Percentiles rank a stretch among this genome's conserved stretches.
Evolutionary conservation across 2,329 filamentous ascomycete species (phyloP).

Genomic region (Didymella keratinophila): DNA sequence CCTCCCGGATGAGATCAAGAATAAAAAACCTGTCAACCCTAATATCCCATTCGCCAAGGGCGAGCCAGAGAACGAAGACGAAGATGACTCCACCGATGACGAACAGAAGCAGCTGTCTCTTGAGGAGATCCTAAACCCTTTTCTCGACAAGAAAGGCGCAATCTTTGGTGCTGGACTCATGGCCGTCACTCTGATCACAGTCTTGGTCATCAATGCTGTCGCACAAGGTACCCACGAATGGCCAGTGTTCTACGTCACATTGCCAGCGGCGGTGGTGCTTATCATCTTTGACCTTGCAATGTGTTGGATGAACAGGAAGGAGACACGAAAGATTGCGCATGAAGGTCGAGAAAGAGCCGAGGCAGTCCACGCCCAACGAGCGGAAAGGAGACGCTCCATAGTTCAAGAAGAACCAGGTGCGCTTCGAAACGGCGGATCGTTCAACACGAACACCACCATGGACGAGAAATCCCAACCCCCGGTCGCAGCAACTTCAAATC

Average conservation of each 20-base stretch:
- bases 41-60: constrained; percentile 73
- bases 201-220: constrained; percentile 71
- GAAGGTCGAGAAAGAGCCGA: constrained; percentile 62
- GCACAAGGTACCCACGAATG: constrained; percentile 59
- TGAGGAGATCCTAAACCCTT: constrained; percentile 79
- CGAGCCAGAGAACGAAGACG: constrained; percentile 62
- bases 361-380: constrained; percentile 45
- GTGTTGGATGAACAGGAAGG: constrained; percentile 69
- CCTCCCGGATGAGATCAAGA: constrained; percentile 65
- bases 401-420: constrained; percentile 19
- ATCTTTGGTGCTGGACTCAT: constrained; percentile 71
- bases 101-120: constrained; percentile 65
- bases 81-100: constrained; percentile 56
- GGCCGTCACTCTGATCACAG: constrained; percentile 70
- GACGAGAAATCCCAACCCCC: constrained; percentile 25
- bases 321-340: constrained; percentile 69
- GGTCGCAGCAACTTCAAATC: constrained; percentile 10
- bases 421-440: constrained; percentile 15
- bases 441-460: constrained; percentile 1
- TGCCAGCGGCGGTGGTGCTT: constrained; percentile 73
- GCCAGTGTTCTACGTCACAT: constrained; percentile 72
- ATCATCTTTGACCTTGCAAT: constrained; percentile 71
- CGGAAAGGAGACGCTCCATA: constrained; percentile 40
- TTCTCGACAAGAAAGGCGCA: constrained; percentile 72
- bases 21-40: constrained; percentile 70